Percentiles rank a stretch among this genome's conserved stretches.
phyloP scores from a whole-genome alignment of 2,329 filamentous ascomycete species.

The Diaporthe sp. region DNA sequence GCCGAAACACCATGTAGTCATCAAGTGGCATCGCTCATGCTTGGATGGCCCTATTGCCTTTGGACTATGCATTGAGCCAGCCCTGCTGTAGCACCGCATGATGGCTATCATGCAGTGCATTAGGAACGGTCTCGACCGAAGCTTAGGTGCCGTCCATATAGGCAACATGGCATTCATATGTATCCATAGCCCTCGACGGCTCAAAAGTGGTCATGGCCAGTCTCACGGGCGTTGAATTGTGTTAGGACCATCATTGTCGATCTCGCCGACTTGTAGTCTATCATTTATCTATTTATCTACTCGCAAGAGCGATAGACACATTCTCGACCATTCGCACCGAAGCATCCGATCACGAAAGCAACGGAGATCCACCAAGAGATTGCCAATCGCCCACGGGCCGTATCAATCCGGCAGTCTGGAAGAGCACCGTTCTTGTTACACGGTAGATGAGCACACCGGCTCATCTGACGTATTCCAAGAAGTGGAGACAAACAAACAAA shows the following conservation, averaged over 20 bases:
- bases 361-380: neutral
- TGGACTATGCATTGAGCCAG: neutral
- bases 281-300: neutral
- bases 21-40: slow-evolving; percentile 9
- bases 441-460: slow-evolving; percentile 17
- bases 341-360: slow-evolving; percentile 4
- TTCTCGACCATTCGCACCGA: neutral
- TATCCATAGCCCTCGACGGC: neutral
- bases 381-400: neutral
- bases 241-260: neutral
- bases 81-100: slow-evolving; percentile 17
- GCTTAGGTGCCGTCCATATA: slow-evolving; percentile 6
- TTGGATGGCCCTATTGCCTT: neutral
- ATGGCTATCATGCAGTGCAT: slow-evolving; percentile 13
- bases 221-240: neutral
- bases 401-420: slow-evolving; percentile 9
- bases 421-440: slow-evolving; percentile 7
- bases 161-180: neutral
- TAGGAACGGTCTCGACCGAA: slow-evolving; percentile 4
- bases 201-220: neutral
- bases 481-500: slow-evolving; percentile 22
- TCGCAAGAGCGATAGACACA: neutral
- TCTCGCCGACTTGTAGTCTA: neutral
- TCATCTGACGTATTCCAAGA: slow-evolving; percentile 26
- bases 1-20: slow-evolving; percentile 15